phyloP scores from a whole-genome alignment of 2,329 filamentous ascomycete species.

The Fusarium domesticum region DNA sequence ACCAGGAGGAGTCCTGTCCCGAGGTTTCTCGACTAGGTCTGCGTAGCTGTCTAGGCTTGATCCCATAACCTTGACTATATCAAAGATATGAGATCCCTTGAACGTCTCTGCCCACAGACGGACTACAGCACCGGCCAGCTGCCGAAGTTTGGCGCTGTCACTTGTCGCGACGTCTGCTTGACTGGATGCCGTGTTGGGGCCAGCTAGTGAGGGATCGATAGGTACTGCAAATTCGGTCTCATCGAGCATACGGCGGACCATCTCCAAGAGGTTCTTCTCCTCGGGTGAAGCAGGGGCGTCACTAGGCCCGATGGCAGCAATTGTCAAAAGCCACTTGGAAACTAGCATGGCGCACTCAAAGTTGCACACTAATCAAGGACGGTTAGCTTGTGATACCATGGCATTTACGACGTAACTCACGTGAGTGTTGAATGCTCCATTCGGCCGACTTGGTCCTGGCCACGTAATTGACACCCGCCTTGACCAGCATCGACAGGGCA shows the following conservation, averaged over 20 bases:
- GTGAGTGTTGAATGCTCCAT: constrained; percentile 62
- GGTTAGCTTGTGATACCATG: constrained; percentile 13
- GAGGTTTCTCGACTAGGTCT: constrained; percentile 53
- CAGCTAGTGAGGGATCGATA: constrained; percentile 53
- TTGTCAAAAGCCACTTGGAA: constrained; percentile 58
- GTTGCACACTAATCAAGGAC: constrained; percentile 47
- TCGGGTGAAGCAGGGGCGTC: constrained; percentile 50
- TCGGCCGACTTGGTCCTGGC: constrained; percentile 58
- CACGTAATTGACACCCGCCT: constrained; percentile 60
- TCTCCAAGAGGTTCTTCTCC: constrained; percentile 54
- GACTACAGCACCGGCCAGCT: constrained; percentile 56
- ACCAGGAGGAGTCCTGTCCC: constrained; percentile 40
- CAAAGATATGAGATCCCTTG: constrained; percentile 59
- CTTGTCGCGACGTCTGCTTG: constrained; percentile 44
- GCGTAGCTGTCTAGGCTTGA: constrained; percentile 56
- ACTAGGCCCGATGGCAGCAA: constrained; percentile 49
- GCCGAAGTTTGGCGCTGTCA: constrained; percentile 51
- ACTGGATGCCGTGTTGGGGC: constrained; percentile 34
- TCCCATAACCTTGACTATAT: constrained; percentile 58
- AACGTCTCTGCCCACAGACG: constrained; percentile 61
- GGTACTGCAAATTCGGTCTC: constrained; percentile 62
- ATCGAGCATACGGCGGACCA: constrained; percentile 56
- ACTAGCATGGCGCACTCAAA: constrained; percentile 60
- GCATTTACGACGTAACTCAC: constrained; percentile 40
- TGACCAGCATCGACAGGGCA: constrained; percentile 64